Evolutionary conservation across 2,329 filamentous ascomycete species (phyloP).

Genomic region (Alternaria incomplexa): DNA sequence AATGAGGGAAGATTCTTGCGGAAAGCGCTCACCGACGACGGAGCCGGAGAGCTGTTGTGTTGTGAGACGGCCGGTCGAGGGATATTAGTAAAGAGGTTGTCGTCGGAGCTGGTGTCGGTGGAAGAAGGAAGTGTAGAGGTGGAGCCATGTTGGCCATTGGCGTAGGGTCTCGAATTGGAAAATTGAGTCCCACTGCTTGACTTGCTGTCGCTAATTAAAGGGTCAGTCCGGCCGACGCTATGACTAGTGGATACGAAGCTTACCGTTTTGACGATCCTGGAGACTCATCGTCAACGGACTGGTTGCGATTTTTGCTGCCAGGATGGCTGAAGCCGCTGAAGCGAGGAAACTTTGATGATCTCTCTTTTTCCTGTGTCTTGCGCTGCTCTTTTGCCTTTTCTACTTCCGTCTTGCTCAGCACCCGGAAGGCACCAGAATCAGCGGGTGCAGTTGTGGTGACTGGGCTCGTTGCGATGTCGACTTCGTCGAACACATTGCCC

Average conservation of each 20-base stretch:
- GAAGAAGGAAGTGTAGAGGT: constrained; percentile 51
- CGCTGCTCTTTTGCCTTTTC: constrained; percentile 34
- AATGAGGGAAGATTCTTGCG: constrained; percentile 39
- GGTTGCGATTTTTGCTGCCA: constrained; percentile 41
- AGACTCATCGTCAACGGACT: constrained; percentile 46
- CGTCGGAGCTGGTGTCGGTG: constrained; percentile 45
- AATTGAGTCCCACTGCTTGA: constrained; percentile 49
- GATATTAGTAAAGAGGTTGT: constrained; percentile 45
- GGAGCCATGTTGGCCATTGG: constrained; percentile 45
- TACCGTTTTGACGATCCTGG: constrained; percentile 46
- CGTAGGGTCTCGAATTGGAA: constrained; percentile 43
- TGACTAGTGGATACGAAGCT: constrained; percentile 24
- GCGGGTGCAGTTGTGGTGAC: constrained; percentile 25
- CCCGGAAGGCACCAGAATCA: constrained; percentile 41
- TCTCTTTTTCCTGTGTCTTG: constrained; percentile 40
- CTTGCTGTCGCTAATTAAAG: constrained; percentile 46
- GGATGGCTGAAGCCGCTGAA: constrained; percentile 41
- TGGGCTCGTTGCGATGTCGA: constrained; percentile 25
- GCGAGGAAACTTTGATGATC: constrained; percentile 40
- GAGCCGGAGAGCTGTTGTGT: constrained; percentile 37
- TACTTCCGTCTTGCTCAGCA: constrained; percentile 43
- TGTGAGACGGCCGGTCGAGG: constrained; percentile 39
- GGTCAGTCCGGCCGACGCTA: constrained; percentile 37
- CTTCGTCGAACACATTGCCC: constrained; percentile 43
- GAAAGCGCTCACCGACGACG: constrained; percentile 26